Base-by-base conservation (phyloP, 768 basidiomycete genomes). In the Mycena vitilis region DNA sequence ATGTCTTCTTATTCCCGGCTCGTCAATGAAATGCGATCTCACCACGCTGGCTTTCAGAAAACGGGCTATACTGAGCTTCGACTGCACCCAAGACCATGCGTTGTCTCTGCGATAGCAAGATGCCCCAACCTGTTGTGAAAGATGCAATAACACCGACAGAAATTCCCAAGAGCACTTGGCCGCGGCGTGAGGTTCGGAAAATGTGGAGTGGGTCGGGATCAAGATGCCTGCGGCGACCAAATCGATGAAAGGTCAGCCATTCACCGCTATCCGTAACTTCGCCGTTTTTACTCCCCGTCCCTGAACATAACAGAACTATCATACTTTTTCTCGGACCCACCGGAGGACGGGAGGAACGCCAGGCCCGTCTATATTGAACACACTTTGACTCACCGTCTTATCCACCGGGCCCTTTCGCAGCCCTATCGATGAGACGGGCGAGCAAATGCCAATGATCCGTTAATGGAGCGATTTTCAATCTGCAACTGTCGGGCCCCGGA, bases 1-100 rank as follows among this genome's bases (percentile, higher is more conserved):
- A n/a, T 18, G 38, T 34, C 16, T 37, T 49, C 16, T 30, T 8
- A 47, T 34, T 15, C 5, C 48, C 12, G 53, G 30, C 40, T 40
- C 13, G 25, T 42, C n/a, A 60, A 22, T 8, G 57, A 42, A 30
- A 66, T 66, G 57, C n/a, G 63, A 65, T 38, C 55, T 57, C 0
- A n/a, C 37, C n/a, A 60, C 65, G 9, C 44, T 66, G 42, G 65
- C 13, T 20, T 51, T 51, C n/a, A 53, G 65, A 10, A 53, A 66
- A 49, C 57, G 59, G 30, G 23, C 10, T 7, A 51, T 30, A 6
- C n/a, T 65, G n/a, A 49, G 64, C 5, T 65, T 65, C 49, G 44
- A 59, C n/a, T 65, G 64, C 23, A 65, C 56, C 5, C 37, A 57
- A 56, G 64, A 9, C 25, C 49, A 1, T 65, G 59, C 30, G 49